A percentile compares a stretch with the other conserved stretches of the same genome.
phyloP scores from a whole-genome alignment of 2,329 filamentous ascomycete genomes.

The Leptographium lundbergii region DNA sequence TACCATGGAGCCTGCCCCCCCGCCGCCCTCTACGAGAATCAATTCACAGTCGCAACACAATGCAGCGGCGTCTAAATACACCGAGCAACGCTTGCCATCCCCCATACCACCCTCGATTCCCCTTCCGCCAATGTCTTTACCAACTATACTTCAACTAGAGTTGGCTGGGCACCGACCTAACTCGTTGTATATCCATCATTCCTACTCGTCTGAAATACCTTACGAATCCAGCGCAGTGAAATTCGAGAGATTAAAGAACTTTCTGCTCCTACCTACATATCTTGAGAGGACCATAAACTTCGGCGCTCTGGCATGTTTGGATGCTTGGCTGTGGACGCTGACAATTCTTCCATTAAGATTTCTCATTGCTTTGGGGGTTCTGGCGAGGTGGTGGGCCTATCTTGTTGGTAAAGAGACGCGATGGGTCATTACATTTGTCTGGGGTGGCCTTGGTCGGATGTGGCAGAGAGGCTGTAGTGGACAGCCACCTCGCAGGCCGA shows the following conservation, averaged over 20 bases:
- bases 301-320: conserved; percentile 79
- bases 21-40: not conserved
- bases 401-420: conserved; percentile 58
- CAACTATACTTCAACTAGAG: conserved; percentile 52
- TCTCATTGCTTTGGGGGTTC: conserved; percentile 61
- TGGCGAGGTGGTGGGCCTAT: conserved; percentile 66
- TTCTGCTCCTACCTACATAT: conserved; percentile 66
- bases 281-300: conserved; percentile 80
- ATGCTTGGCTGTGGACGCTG: conserved; percentile 93
- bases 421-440: conserved; percentile 65
- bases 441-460: conserved; percentile 64
- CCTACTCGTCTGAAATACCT: conserved; percentile 45
- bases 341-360: conserved; percentile 90
- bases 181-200: conserved; percentile 52
- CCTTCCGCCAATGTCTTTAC: conserved; percentile 53
- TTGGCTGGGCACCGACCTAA: conserved; percentile 49
- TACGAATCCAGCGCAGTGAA: conserved; percentile 92
- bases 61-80: not conserved
- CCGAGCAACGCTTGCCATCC: conserved; percentile 23
- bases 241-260: conserved; percentile 82
- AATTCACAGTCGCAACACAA: not conserved
- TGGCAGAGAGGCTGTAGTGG: conserved; percentile 51
- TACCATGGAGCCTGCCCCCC: conserved; percentile 7
- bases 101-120: conserved; percentile 44
- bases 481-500: conserved; percentile 15